Evolutionary conservation across 2,329 filamentous ascomycete species (phyloP).

Genomic region (Neofusicoccum parvum): DNA sequence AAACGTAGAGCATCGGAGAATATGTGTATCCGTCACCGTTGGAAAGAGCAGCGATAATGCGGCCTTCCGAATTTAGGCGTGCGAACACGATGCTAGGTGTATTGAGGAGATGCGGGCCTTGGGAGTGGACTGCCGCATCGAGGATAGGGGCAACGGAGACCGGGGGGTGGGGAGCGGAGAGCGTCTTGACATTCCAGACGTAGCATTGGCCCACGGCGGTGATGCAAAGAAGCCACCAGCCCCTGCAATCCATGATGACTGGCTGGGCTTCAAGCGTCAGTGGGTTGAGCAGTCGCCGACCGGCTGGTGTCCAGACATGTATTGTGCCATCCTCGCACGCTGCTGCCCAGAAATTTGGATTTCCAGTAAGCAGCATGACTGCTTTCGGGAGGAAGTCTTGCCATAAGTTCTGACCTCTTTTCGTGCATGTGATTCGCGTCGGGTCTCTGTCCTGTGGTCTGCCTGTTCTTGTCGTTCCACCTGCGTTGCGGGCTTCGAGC

Average conservation of each 20-base stretch:
- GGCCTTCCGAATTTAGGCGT: conserved; percentile 83
- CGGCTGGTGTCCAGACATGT: conserved; percentile 90
- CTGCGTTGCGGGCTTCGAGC: conserved; percentile 85
- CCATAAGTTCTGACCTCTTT: conserved; percentile 81
- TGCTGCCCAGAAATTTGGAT: conserved; percentile 86
- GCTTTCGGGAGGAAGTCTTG: conserved; percentile 88
- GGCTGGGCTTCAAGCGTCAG: conserved; percentile 89
- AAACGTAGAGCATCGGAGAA: conserved; percentile 79
- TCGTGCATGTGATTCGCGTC: conserved; percentile 78
- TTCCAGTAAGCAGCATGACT: conserved; percentile 88
- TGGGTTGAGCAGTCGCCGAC: conserved; percentile 80
- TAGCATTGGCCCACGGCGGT: conserved; percentile 86
- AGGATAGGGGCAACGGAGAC: conserved; percentile 86
- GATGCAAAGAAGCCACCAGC: conserved; percentile 86
- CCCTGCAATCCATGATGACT: conserved; percentile 88
- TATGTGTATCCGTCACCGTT: conserved; percentile 96
- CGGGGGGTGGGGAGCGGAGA: conserved; percentile 84
- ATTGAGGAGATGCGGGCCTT: conserved; percentile 76
- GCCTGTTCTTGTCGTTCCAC: conserved; percentile 60
- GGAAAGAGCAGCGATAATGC: conserved; percentile 84
- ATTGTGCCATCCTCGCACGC: conserved; percentile 91
- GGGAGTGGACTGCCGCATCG: conserved; percentile 78
- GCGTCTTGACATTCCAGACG: conserved; percentile 87
- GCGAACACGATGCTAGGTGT: conserved; percentile 88
- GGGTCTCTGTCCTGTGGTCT: conserved; percentile 72